Percentiles rank a stretch among this genome's conserved stretches.
phyloP scores from a whole-genome alignment of 2,329 filamentous ascomycete species.

The Sporothrix curviconia region DNA sequence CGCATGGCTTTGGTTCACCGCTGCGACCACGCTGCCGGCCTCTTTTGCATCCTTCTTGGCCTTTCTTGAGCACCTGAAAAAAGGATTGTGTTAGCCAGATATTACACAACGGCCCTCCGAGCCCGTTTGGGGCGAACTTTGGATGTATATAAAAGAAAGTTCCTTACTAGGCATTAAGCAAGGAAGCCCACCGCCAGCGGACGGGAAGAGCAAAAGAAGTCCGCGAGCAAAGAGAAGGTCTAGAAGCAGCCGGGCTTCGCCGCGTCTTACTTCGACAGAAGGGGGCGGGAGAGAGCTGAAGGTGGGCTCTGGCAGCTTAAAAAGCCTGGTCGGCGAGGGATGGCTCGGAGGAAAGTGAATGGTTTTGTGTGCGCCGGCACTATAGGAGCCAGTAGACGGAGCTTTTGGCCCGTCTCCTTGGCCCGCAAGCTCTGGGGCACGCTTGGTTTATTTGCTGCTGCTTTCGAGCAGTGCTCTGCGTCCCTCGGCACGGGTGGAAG shows the following conservation, averaged over 20 bases:
- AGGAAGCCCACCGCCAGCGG: constrained; percentile 17
- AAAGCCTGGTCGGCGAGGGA: not conserved
- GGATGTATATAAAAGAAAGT: too few relatives aligned
- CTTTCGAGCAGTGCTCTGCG: too few relatives aligned
- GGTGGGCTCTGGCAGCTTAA: too few relatives aligned
- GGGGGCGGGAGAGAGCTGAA: not conserved
- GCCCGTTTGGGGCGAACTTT: too few relatives aligned
- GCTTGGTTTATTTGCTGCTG: too few relatives aligned
- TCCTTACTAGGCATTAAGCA: constrained; percentile 22
- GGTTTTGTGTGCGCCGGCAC: not conserved
- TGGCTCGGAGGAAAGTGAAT: not conserved
- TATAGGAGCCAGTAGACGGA: not conserved
- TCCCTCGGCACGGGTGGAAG: too few relatives aligned
- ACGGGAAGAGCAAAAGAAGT: constrained; percentile 8
- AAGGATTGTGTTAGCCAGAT: not conserved
- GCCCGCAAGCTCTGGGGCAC: not conserved
- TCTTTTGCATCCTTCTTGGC: constrained; percentile 51
- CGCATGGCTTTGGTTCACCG: constrained; percentile 47
- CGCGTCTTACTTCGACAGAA: too few relatives aligned
- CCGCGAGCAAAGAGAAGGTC: constrained; percentile 1
- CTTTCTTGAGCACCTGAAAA: constrained; percentile 35
- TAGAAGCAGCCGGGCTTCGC: too few relatives aligned
- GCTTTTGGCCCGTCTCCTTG: not conserved
- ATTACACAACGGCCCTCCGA: too few relatives aligned
- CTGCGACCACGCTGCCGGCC: constrained; percentile 44